phyloP scores from a whole-genome alignment of 805 yeast genomes.

The Myxozyma lipomycoides region DNA sequence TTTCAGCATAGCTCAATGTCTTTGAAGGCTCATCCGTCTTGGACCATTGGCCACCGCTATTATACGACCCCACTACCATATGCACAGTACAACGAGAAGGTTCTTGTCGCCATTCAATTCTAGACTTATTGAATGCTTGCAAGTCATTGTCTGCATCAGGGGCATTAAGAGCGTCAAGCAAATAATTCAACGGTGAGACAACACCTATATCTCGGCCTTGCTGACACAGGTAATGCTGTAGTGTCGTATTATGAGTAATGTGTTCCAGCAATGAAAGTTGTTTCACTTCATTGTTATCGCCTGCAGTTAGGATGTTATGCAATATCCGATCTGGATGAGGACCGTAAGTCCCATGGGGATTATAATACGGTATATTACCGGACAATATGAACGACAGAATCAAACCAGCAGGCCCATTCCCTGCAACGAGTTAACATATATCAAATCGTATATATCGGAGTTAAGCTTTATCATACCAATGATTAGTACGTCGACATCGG shows the following conservation, averaged over 20 bases:
- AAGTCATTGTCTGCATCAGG: constrained; percentile 31
- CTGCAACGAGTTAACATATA: constrained; percentile 25
- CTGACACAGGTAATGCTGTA: constrained; percentile 28
- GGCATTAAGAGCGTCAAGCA: constrained; percentile 33
- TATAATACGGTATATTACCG: constrained; percentile 36
- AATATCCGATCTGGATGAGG: constrained; percentile 35
- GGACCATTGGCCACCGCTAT: constrained; percentile 39
- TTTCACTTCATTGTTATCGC: neutral
- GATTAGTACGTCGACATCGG: no score
- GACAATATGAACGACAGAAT: constrained; percentile 34
- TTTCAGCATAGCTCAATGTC: constrained; percentile 35
- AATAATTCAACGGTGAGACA: constrained; percentile 30
- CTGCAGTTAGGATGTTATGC: constrained; percentile 26
- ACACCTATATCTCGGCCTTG: constrained; percentile 24
- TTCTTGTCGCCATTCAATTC: constrained; percentile 32
- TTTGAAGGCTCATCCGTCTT: constrained; percentile 15
- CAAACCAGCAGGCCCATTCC: constrained; percentile 37
- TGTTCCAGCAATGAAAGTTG: constrained; percentile 9
- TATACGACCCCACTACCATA: constrained; percentile 31
- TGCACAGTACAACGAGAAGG: constrained; percentile 17
- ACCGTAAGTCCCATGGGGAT: constrained; percentile 26
- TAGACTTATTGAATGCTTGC: constrained; percentile 26
- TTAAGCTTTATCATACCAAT: no score
- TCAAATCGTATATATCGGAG: no score
- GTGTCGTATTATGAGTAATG: constrained; percentile 17